These are phyloP conservation scores for Vitrella brassicaformis DNA, from an alignment of 73 alveolate species.

Conservation along the genomic window DNA sequence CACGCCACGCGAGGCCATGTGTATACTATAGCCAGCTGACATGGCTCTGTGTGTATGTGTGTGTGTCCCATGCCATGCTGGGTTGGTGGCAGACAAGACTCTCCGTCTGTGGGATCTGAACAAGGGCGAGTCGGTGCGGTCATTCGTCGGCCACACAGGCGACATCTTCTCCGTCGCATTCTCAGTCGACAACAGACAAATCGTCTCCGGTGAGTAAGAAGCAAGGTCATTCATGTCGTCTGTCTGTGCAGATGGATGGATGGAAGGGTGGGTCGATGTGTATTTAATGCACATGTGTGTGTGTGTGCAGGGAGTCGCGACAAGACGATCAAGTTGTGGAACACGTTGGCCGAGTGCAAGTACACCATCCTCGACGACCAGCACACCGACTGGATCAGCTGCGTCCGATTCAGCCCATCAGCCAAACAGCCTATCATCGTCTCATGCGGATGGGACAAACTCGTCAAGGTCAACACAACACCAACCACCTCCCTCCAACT, in stretches of 20 bases:
- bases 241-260: too few relatives aligned
- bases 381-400: conserved; percentile 79
- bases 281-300: too few relatives aligned
- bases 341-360: conserved; percentile 87
- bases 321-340: conserved; percentile 88
- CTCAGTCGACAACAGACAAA: conserved; percentile 90
- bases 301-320: too few relatives aligned
- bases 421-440: conserved; percentile 67
- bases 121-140: conserved; percentile 59
- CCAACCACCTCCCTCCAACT: too few relatives aligned
- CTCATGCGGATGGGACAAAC: conserved; percentile 75
- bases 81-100: conserved; percentile 59
- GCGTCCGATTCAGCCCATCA: conserved; percentile 67
- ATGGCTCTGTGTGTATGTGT: neutral
- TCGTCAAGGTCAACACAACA: conserved; percentile 65
- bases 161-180: conserved; percentile 82
- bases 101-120: conserved; percentile 89
- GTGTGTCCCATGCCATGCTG: neutral
- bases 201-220: conserved; percentile 89
- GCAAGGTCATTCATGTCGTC: too few relatives aligned
- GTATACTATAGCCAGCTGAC: too few relatives aligned
- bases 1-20: neutral
- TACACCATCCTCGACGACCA: conserved; percentile 61
- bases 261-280: too few relatives aligned
- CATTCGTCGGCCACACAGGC: conserved; percentile 83